A percentile compares a stretch with the other conserved stretches of the same genome.
These are phyloP conservation scores for Aspergillus japonicus DNA, from an alignment of 2,329 filamentous ascomycete genomes.

Conservation along the genomic window DNA sequence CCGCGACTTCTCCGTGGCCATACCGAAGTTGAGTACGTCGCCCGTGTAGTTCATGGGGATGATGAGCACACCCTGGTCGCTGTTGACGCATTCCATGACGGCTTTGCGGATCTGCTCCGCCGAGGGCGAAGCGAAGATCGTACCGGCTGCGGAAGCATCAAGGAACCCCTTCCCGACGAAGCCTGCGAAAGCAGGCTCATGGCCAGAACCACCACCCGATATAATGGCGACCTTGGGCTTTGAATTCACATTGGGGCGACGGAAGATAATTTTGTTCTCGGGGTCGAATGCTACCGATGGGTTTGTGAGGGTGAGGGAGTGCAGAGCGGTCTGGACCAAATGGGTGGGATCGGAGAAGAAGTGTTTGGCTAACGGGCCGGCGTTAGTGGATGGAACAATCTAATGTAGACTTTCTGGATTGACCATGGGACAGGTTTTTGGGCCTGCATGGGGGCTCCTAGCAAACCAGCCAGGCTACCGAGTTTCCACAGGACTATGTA, in stretches of 20 bases:
- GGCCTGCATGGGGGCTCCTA: background rate
- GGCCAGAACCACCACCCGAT: conserved; percentile 84
- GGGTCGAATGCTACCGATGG: conserved; percentile 76
- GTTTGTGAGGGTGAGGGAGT: conserved; percentile 77
- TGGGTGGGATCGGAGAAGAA: conserved; percentile 82
- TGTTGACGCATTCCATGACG: conserved; percentile 70
- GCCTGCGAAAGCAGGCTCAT: conserved; percentile 83
- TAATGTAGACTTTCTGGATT: conserved; percentile 6
- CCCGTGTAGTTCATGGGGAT: conserved; percentile 95
- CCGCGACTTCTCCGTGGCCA: conserved; percentile 88
- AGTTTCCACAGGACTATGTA: background rate
- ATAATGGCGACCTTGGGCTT: conserved; percentile 72
- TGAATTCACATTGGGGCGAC: conserved; percentile 56
- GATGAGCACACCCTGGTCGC: conserved; percentile 74
- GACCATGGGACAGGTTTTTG: conserved; percentile 2
- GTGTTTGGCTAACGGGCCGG: conserved; percentile 61
- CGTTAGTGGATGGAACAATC: conserved; percentile 18
- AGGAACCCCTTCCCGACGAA: conserved; percentile 83
- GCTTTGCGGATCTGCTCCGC: conserved; percentile 79
- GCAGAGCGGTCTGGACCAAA: conserved; percentile 74
- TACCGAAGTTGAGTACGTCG: conserved; percentile 86
- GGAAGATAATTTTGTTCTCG: conserved; percentile 81
- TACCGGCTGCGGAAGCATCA: conserved; percentile 78
- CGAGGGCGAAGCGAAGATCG: conserved; percentile 78
- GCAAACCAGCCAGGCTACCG: background rate